phyloP scores from a whole-genome alignment of 2,329 filamentous ascomycete species.

The Aspergillus sp. region DNA sequence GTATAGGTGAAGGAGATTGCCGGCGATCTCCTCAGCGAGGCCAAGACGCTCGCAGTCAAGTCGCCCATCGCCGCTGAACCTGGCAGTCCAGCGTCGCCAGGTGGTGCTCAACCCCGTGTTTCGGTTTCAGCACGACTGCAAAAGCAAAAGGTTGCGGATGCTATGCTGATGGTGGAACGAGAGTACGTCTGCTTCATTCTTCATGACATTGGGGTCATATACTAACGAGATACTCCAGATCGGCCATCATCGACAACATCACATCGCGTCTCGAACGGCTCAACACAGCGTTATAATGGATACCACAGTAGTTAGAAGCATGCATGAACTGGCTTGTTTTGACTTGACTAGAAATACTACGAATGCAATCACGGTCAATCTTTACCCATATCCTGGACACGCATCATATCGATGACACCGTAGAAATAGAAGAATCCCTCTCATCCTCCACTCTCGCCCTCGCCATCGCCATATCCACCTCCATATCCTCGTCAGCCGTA shows the following conservation, averaged over 20 bases:
- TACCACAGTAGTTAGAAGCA: background rate
- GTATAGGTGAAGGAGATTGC: conserved; percentile 45
- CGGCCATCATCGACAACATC: conserved; percentile 47
- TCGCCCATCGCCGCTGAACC: conserved; percentile 29
- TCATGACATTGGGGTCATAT: too few species aligned
- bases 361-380: too few species aligned
- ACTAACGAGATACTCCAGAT: conserved; percentile 26
- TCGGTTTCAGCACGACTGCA: conserved; percentile 48
- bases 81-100: conserved; percentile 33
- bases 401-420: too few species aligned
- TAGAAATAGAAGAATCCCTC: too few species aligned
- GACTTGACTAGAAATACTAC: too few species aligned
- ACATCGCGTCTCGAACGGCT: conserved; percentile 45
- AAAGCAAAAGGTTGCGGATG: conserved; percentile 49
- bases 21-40: conserved; percentile 39
- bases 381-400: too few species aligned
- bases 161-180: conserved; percentile 54
- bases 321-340: background rate
- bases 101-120: conserved; percentile 34
- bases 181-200: conserved; percentile 38
- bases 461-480: background rate
- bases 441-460: background rate
- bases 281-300: conserved; percentile 35
- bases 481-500: background rate
- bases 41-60: conserved; percentile 36